phyloP scores from a whole-genome alignment of 73 alveolate genomes.

The Stentor coeruleus region DNA sequence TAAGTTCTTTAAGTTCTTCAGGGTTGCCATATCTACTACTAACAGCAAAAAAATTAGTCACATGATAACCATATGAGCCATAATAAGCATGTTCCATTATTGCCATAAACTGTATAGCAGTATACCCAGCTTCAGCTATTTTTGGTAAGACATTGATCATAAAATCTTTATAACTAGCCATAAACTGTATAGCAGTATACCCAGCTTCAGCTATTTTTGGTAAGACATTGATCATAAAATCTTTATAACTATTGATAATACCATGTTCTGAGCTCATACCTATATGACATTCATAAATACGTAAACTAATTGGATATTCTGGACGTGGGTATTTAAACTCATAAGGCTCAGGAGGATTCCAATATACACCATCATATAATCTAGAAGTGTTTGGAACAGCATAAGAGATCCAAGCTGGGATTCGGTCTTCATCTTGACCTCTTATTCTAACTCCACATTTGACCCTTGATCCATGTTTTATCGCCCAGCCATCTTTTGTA shows the following conservation, averaged over 20 bases:
- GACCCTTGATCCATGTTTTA: constrained; percentile 39
- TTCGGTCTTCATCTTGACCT: constrained; percentile 50
- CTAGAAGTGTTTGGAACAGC: not conserved
- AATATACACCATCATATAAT: not conserved
- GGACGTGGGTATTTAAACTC: constrained; percentile 76
- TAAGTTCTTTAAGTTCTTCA: constrained; percentile 90
- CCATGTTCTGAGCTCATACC: constrained; percentile 96
- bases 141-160: constrained; percentile 88
- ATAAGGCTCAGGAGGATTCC: constrained; percentile 38
- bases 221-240: constrained; percentile 79
- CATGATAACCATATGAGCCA: constrained; percentile 97
- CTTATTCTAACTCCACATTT: constrained; percentile 39
- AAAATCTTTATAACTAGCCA: constrained; percentile 93
- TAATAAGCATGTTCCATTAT: constrained; percentile 96
- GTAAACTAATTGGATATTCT: constrained; percentile 63
- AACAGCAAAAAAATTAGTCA: constrained; percentile 88
- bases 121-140: constrained; percentile 88
- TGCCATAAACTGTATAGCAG: constrained; percentile 95
- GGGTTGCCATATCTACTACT: constrained; percentile 95
- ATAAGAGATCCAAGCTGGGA: constrained; percentile 59
- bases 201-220: constrained; percentile 93
- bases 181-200: constrained; percentile 89
- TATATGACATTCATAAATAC: constrained; percentile 95
- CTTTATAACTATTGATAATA: constrained; percentile 85
- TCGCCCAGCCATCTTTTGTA: constrained; percentile 23